Conservation (phyloP, 2,329 filamentous ascomycete species). For the Ophiostoma ulmi region DNA sequence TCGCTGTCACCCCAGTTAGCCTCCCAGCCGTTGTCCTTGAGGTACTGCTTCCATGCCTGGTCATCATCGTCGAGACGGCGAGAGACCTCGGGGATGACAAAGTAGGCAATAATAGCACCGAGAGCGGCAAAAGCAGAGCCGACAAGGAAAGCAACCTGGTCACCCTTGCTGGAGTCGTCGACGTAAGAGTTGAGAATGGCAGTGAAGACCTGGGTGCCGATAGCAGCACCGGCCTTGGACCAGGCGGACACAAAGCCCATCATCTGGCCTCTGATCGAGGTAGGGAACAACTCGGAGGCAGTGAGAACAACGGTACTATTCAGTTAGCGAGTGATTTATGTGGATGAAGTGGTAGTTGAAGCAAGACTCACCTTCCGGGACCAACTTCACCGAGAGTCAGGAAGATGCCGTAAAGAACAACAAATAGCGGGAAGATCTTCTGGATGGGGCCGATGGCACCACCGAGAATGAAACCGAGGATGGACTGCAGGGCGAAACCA, state of each 20-base stretch:
- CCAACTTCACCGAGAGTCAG: conserved; percentile 46
- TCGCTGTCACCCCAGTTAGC: conserved; percentile 10
- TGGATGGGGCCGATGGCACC: conserved; percentile 44
- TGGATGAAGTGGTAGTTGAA: not conserved
- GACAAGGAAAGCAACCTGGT: conserved; percentile 14
- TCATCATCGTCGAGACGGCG: conserved; percentile 14
- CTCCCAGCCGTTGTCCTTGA: conserved; percentile 13
- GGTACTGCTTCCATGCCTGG: conserved; percentile 16
- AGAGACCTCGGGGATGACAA: conserved; percentile 9
- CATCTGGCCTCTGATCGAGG: conserved; percentile 17
- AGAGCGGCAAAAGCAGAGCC: conserved; percentile 10
- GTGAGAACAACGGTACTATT: conserved; percentile 14
- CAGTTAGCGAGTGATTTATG: not conserved
- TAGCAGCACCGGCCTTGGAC: conserved; percentile 15
- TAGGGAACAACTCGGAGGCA: conserved; percentile 11
- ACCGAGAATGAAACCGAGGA: conserved; percentile 47
- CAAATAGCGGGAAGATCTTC: conserved; percentile 45
- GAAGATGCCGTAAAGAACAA: conserved; percentile 49
- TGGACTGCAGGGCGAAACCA: conserved; percentile 42
- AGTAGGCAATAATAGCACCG: conserved; percentile 2
- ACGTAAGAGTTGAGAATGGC: not conserved
- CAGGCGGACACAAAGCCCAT: conserved; percentile 12
- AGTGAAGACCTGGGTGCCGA: conserved; percentile 14
- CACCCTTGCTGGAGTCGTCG: conserved; percentile 7
- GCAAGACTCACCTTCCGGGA: conserved; percentile 36